Evolutionary conservation across 2,329 filamentous ascomycete species (phyloP).

Genomic region (Aspergillus vadensis): DNA sequence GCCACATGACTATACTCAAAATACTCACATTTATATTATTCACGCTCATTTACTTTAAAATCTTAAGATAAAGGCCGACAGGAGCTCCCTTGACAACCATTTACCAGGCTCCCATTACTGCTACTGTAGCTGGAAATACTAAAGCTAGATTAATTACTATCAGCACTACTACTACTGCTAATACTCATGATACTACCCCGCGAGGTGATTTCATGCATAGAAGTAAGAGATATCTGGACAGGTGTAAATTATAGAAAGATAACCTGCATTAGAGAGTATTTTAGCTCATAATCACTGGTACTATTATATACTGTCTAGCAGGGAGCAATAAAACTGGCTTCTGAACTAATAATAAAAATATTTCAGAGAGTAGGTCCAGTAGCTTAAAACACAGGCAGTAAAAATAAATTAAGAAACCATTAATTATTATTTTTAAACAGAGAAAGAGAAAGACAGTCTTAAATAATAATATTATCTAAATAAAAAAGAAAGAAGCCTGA

Average conservation of each 20-base stretch:
- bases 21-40: slow-evolving; percentile 45
- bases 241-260: not conserved
- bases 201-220: slow-evolving; percentile 1
- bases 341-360: not conserved
- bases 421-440: not conserved
- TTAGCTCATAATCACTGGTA: not conserved
- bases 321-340: not conserved
- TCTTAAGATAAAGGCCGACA: not conserved
- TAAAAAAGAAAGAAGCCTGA: not conserved
- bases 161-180: not conserved
- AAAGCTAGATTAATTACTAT: not conserved
- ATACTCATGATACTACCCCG: slow-evolving; percentile 1
- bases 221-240: not conserved
- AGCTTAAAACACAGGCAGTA: not conserved
- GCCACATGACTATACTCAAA: slow-evolving; percentile 63
- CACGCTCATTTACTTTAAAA: not conserved
- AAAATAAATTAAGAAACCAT: not conserved
- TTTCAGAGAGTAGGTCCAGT: not conserved
- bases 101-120: not conserved
- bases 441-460: not conserved
- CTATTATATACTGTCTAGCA: not conserved
- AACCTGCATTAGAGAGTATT: not conserved
- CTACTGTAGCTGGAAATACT: not conserved
- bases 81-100: not conserved
- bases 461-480: not conserved